A percentile compares a stretch with the other conserved stretches of the same genome.
Conservation (phyloP, 169 alveolate species). For the Plasmodium berghei region DNA sequence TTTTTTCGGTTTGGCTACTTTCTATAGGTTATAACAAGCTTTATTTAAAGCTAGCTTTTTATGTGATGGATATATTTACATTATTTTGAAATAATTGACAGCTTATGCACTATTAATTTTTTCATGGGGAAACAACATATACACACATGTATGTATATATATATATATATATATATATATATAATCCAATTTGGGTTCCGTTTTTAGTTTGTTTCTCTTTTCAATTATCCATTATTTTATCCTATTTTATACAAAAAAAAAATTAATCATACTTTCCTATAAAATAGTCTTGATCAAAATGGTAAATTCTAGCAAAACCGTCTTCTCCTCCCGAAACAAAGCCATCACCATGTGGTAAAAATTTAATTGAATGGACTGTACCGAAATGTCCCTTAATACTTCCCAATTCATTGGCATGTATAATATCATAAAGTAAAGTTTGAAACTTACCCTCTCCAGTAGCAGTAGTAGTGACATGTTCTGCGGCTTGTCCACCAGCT, state of each 20-base stretch:
- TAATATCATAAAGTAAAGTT: conserved; percentile 91
- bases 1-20: background rate
- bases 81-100: too few relatives aligned
- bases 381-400: conserved; percentile 97
- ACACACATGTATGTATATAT: too few relatives aligned
- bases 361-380: conserved; percentile 94
- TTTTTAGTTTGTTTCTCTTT: too few relatives aligned
- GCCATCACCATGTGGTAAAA: conserved; percentile 93
- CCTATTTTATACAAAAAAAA: too few relatives aligned
- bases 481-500: conserved; percentile 94
- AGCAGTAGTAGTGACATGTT: conserved; percentile 92
- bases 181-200: too few relatives aligned
- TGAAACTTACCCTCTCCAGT: conserved; percentile 96
- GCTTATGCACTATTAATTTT: too few relatives aligned
- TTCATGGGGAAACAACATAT: too few relatives aligned
- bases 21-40: too few relatives aligned
- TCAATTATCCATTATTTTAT: too few relatives aligned
- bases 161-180: too few relatives aligned
- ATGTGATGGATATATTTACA: too few relatives aligned
- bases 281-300: conserved; percentile 93
- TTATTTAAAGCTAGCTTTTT: too few relatives aligned
- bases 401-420: conserved; percentile 93
- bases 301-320: conserved; percentile 94
- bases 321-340: conserved; percentile 97
- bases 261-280: conserved; percentile 81